Evolutionary conservation across 164 flowering plant species (phyloP).

Genomic region (Tetracentron sinense): DNA sequence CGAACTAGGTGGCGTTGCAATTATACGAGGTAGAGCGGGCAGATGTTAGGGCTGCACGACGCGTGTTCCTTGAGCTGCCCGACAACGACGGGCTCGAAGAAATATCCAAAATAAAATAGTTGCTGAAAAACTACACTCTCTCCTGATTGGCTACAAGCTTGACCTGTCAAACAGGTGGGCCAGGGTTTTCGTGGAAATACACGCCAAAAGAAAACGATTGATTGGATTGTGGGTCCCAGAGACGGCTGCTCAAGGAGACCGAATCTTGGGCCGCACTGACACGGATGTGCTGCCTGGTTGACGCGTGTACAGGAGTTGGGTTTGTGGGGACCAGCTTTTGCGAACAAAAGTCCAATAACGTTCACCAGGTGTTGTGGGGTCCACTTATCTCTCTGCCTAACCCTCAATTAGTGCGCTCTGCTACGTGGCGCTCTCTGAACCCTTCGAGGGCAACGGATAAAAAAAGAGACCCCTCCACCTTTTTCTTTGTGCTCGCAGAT

Average conservation of each 20-base stretch:
- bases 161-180: conserved; percentile 16
- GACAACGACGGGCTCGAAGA: conserved; percentile 18
- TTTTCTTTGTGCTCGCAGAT: too few relatives aligned
- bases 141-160: conserved; percentile 17
- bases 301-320: conserved; percentile 13
- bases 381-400: conserved; percentile 14
- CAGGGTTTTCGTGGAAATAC: conserved; percentile 4
- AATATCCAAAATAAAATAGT: background rate
- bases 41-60: conserved; percentile 12
- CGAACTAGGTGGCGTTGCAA: background rate
- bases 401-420: conserved; percentile 18
- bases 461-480: too few relatives aligned
- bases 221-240: conserved; percentile 18
- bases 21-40: conserved; percentile 17
- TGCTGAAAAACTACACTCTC: background rate
- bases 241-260: conserved; percentile 14
- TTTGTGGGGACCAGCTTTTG: conserved; percentile 15
- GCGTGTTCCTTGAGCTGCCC: conserved; percentile 14
- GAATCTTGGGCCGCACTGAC: conserved; percentile 22
- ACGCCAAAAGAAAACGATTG: conserved; percentile 17
- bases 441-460: too few relatives aligned
- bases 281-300: background rate
- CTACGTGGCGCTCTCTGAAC: conserved; percentile 19
- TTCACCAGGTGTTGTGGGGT: conserved; percentile 21
- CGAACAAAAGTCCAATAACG: conserved; percentile 24